Conservation (phyloP, 75 land plant genomes). For the Sequoiadendron giganteum region DNA sequence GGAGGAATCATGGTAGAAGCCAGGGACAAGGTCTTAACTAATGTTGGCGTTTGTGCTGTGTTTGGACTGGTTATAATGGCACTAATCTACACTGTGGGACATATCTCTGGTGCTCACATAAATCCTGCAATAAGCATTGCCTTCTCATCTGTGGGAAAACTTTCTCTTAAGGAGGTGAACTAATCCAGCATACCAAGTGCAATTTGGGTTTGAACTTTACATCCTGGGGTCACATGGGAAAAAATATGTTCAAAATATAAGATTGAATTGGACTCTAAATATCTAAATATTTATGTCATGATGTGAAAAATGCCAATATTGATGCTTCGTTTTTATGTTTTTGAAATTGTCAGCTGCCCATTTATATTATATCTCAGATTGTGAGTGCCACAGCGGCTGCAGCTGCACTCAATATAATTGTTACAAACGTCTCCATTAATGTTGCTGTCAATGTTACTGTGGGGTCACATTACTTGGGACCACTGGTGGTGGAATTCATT, state of each 20-base stretch:
- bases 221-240: too few relatives aligned
- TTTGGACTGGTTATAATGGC: conserved; percentile 40
- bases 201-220: not conserved
- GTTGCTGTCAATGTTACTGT: conserved; percentile 40
- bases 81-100: conserved; percentile 47
- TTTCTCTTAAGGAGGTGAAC: conserved; percentile 58
- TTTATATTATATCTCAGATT: conserved; percentile 8
- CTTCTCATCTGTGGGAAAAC: conserved; percentile 38
- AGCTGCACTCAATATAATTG: conserved; percentile 13
- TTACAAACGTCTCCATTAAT: conserved; percentile 18
- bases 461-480: conserved; percentile 31
- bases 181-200: not conserved
- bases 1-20: not conserved
- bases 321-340: not conserved
- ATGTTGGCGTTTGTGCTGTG: conserved; percentile 22
- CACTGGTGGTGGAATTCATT: conserved; percentile 64
- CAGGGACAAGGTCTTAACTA: not conserved
- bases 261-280: not conserved
- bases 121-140: conserved; percentile 52
- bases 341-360: conserved; percentile 6
- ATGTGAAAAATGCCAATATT: not conserved
- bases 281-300: not conserved
- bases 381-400: conserved; percentile 16
- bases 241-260: too few relatives aligned
- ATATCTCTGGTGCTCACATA: conserved; percentile 51